phyloP scores from a whole-genome alignment of 1,139 yeast genomes.

The Debaryomycetaceae sp. region DNA sequence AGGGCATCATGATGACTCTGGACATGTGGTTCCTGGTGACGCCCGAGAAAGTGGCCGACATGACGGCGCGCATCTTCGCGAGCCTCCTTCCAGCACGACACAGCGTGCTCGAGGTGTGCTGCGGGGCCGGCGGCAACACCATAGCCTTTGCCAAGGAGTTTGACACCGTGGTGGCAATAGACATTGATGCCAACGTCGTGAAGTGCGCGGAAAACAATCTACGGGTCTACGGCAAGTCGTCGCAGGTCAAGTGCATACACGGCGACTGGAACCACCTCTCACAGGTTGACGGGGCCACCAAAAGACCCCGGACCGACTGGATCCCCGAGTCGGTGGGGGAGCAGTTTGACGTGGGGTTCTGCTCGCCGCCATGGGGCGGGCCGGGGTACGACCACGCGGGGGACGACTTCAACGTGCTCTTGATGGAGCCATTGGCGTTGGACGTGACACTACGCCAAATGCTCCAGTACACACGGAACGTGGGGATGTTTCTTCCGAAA shows the following conservation, averaged over 20 bases:
- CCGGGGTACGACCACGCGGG: slow-evolving; percentile 41
- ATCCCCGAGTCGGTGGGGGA: slow-evolving; percentile 12
- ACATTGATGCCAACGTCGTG: slow-evolving; percentile 47
- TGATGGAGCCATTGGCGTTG: slow-evolving; percentile 40
- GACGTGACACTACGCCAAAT: slow-evolving; percentile 33
- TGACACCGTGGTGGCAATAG: slow-evolving; percentile 55
- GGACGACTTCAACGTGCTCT: slow-evolving; percentile 7
- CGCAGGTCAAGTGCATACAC: slow-evolving; percentile 33
- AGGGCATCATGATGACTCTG: slow-evolving; percentile 61
- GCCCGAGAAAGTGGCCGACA: slow-evolving; percentile 64
- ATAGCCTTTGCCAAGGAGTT: slow-evolving; percentile 67
- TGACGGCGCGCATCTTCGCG: slow-evolving; percentile 46
- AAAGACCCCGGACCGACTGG: slow-evolving; percentile 14
- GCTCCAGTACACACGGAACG: slow-evolving; percentile 33
- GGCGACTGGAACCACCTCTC: slow-evolving; percentile 49
- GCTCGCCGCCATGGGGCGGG: slow-evolving; percentile 98
- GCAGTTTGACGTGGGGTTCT: slow-evolving; percentile 58
- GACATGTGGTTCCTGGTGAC: slow-evolving; percentile 91
- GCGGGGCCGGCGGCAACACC: slow-evolving; percentile 95
- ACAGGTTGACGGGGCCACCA: slow-evolving; percentile 10
- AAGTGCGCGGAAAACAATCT: slow-evolving; percentile 65
- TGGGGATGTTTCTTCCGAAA: slow-evolving; percentile 69
- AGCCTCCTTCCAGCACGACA: slow-evolving; percentile 32
- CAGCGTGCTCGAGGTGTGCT: slow-evolving; percentile 58
- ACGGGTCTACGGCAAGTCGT: slow-evolving; percentile 51